Base-by-base conservation (phyloP, 176 grass and related monocot species). In the Hyparrhenia diplandra region DNA sequence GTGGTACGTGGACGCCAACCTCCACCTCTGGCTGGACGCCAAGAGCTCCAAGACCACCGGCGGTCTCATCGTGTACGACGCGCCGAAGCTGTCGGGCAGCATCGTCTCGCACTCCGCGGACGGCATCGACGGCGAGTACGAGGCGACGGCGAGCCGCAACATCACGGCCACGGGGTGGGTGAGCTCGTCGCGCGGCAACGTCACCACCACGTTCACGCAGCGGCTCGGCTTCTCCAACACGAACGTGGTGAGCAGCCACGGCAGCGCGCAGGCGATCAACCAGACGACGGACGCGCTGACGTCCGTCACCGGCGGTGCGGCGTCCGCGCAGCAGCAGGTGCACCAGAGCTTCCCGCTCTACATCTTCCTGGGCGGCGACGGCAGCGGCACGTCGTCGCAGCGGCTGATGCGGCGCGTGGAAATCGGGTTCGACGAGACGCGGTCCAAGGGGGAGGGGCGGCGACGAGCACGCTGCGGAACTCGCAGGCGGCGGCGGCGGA, bases 1-100 rank as follows among this genome's bases (percentile, higher is more conserved):
- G 6, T 99, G 96, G 96, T 95, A 70, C 84, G 83, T 99, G 10
- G 87, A 93, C 74, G 96, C 90, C 64, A 99, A 99, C 67, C 77
- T 99, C 80, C 96, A 95, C 80, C 90, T 99, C 42, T 99, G 96
- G 96, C 65, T 95, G 8, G 96, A 99, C 61, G 46, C 43, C 9
- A 86, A 88, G 85, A 86, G 76, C 77, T 24, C 65, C 20, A 29
- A 24, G 23, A 95, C 92, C 46, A 31, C 59, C n/a, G 95, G 79
- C 30, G 84, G 69, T 51, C n/a, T 98, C 35, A 34, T 91, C 75
- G 64, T 81, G 16, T 91, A 93, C 74, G 72, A 88, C 71, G 88
- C 90, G 16, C 90, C 92, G 1, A 81, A 89, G 17, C 91, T 89
- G 16, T 24, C 28, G 0, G 85, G 90, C 0, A 84, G 55, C 58